Evolutionary conservation across 2,329 filamentous ascomycete genomes (phyloP).

Genomic region (Diaporthe sp.): DNA sequence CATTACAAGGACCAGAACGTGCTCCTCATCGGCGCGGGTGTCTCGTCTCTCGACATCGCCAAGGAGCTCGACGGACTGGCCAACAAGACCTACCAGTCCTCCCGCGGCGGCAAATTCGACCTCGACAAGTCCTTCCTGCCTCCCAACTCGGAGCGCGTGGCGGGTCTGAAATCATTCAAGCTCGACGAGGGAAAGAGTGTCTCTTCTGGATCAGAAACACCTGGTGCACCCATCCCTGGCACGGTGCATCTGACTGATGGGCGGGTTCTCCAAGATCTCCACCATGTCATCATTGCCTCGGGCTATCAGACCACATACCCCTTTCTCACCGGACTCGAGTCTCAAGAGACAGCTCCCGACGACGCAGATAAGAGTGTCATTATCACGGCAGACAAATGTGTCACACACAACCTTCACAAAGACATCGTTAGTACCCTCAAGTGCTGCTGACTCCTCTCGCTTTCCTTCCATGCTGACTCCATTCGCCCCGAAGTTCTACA

Average conservation of each 20-base stretch:
- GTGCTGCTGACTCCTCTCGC: accelerated
- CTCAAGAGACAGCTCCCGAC: conserved; percentile 53
- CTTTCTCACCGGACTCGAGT: conserved; percentile 67
- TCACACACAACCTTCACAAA: conserved; percentile 76
- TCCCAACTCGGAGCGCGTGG: conserved; percentile 63
- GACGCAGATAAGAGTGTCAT: conserved; percentile 67
- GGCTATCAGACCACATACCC: conserved; percentile 78
- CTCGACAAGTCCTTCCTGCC: conserved; percentile 68
- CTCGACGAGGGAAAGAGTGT: conserved; percentile 49
- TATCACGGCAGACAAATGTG: conserved; percentile 72
- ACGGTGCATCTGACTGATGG: conserved; percentile 68
- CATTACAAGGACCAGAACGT: conserved; percentile 64
- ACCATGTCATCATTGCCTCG: conserved; percentile 75
- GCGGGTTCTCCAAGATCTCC: conserved; percentile 64
- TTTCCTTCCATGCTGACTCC: neutral
- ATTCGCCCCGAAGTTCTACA: conserved; percentile 65
- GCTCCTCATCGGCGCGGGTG: conserved; percentile 67
- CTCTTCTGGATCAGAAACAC: conserved; percentile 12
- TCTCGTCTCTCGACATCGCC: conserved; percentile 59
- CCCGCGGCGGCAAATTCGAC: conserved; percentile 73
- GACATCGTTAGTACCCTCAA: conserved; percentile 61
- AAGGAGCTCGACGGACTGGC: conserved; percentile 55
- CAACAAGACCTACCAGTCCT: conserved; percentile 62
- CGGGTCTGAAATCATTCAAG: conserved; percentile 62
- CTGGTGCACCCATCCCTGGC: conserved; percentile 59